A percentile compares a stretch with the other conserved stretches of the same genome.
Conservation (phyloP, 495 filamentous ascomycete species). For the Tuber brumale region DNA sequence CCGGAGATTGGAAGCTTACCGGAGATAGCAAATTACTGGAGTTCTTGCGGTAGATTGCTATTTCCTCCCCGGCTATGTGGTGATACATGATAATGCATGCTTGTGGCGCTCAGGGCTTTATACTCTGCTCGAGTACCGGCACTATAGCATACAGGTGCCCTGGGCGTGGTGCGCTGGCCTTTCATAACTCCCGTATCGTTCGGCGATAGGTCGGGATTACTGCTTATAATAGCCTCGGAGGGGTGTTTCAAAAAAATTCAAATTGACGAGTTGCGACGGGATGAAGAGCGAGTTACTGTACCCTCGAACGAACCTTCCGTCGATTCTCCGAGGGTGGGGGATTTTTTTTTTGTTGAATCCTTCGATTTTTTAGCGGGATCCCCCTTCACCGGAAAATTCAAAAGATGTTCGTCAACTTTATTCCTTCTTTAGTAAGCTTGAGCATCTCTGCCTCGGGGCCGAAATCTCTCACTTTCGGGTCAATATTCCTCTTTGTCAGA, state of each 20-base stretch:
- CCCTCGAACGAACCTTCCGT: not conserved
- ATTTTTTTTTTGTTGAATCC: too few relatives aligned
- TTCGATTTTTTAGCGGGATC: too few relatives aligned
- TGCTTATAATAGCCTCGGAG: not conserved
- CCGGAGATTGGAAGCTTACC: not conserved
- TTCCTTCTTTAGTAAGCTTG: too few relatives aligned
- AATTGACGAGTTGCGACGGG: not conserved
- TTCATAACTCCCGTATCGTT: not conserved
- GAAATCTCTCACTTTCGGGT: too few relatives aligned
- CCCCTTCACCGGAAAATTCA: too few relatives aligned
- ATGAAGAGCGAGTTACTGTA: not conserved
- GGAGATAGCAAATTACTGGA: not conserved
- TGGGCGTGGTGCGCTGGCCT: not conserved
- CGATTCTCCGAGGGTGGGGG: not conserved
- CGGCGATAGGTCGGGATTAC: not conserved
- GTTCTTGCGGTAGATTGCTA: not conserved
- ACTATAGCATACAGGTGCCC: not conserved
- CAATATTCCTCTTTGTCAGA: too few relatives aligned
- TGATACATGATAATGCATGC: not conserved
- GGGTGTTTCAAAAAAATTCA: not conserved
- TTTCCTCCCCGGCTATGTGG: not conserved
- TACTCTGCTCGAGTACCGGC: not conserved
- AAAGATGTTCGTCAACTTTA: too few relatives aligned
- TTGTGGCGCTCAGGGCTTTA: not conserved
- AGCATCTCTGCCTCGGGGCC: too few relatives aligned